Percentiles rank a stretch among this genome's conserved stretches.
These are phyloP conservation scores for Ustilago hordei DNA, from an alignment of 1,284 basidiomycete genomes.

Conservation along the genomic window DNA sequence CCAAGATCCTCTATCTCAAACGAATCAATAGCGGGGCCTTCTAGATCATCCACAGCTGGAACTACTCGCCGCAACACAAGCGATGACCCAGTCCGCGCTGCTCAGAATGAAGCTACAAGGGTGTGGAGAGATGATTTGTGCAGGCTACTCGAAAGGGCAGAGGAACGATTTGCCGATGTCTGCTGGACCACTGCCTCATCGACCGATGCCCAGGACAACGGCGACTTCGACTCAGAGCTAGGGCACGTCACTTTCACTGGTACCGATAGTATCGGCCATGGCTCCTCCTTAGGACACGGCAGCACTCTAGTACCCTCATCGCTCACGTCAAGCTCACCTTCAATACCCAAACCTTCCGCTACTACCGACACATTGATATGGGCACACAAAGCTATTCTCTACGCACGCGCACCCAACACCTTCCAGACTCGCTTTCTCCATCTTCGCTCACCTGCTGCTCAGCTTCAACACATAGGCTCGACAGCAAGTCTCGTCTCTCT, in stretches of 20 bases:
- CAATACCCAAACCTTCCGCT: slow-evolving; percentile 14
- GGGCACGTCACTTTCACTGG: slow-evolving; percentile 5
- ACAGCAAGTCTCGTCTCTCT: slow-evolving; percentile 53
- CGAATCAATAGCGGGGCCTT: slow-evolving; percentile 15
- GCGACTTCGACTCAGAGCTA: slow-evolving; percentile 20
- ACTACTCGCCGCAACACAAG: background rate
- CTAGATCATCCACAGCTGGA: background rate
- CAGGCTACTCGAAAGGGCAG: slow-evolving; percentile 44
- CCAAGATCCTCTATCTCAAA: background rate
- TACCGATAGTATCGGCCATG: background rate
- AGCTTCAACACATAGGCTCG: slow-evolving; percentile 53
- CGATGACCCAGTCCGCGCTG: slow-evolving; percentile 35
- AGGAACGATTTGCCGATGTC: slow-evolving; percentile 60
- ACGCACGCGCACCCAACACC: slow-evolving; percentile 79
- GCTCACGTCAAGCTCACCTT: slow-evolving; percentile 1
- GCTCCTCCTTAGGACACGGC: slow-evolving; percentile 2
- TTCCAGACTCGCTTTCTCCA: slow-evolving; percentile 72
- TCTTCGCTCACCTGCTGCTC: slow-evolving; percentile 74
- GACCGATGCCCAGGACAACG: slow-evolving; percentile 9
- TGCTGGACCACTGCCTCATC: slow-evolving; percentile 50
- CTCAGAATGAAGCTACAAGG: slow-evolving; percentile 46
- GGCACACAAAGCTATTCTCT: slow-evolving; percentile 96
- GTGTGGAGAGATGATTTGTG: slow-evolving; percentile 57
- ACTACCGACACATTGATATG: slow-evolving; percentile 72
- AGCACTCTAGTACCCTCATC: slow-evolving; percentile 13